Evolutionary conservation across 2,329 filamentous ascomycete genomes (phyloP).

Genomic region (Colletotrichum camelliae): DNA sequence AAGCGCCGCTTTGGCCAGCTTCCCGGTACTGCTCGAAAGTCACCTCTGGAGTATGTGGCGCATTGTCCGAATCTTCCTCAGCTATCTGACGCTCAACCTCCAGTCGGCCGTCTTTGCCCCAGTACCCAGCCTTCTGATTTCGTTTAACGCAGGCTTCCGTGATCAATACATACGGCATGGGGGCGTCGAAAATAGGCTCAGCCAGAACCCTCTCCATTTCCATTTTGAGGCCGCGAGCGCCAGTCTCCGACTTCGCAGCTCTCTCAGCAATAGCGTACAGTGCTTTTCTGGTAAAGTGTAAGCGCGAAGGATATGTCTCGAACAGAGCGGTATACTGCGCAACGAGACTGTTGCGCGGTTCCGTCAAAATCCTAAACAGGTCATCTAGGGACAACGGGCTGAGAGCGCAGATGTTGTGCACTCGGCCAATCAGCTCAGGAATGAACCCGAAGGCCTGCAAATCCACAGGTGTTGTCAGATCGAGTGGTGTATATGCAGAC

Average conservation of each 20-base stretch:
- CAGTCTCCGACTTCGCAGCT: conserved; percentile 69
- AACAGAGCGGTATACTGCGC: conserved; percentile 91
- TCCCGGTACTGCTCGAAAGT: conserved; percentile 49
- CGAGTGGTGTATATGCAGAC: conserved; percentile 62
- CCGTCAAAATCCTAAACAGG: conserved; percentile 87
- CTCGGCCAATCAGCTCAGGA: conserved; percentile 92
- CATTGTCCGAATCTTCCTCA: conserved; percentile 59
- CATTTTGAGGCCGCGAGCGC: conserved; percentile 79
- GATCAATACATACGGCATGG: conserved; percentile 76
- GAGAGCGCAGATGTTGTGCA: conserved; percentile 88
- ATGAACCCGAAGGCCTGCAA: conserved; percentile 90
- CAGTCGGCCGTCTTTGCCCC: conserved; percentile 73
- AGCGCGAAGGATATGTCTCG: conserved; percentile 75
- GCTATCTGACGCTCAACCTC: conserved; percentile 72
- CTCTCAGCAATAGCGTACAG: conserved; percentile 80
- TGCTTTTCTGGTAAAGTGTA: conserved; percentile 83
- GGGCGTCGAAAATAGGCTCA: conserved; percentile 83
- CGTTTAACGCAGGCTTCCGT: conserved; percentile 73
- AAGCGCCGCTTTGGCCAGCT: conserved; percentile 54
- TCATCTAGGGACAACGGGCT: conserved; percentile 72
- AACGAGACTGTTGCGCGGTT: conserved; percentile 87
- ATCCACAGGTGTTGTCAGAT: conserved; percentile 77
- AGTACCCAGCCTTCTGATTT: conserved; percentile 63
- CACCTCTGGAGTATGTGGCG: conserved; percentile 17
- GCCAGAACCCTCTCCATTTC: conserved; percentile 81